Evolutionary conservation across 1,284 basidiomycete species (phyloP), one percentile per base, ranked within the genome.

Genomic region (Malassezia slooffiae): DNA sequence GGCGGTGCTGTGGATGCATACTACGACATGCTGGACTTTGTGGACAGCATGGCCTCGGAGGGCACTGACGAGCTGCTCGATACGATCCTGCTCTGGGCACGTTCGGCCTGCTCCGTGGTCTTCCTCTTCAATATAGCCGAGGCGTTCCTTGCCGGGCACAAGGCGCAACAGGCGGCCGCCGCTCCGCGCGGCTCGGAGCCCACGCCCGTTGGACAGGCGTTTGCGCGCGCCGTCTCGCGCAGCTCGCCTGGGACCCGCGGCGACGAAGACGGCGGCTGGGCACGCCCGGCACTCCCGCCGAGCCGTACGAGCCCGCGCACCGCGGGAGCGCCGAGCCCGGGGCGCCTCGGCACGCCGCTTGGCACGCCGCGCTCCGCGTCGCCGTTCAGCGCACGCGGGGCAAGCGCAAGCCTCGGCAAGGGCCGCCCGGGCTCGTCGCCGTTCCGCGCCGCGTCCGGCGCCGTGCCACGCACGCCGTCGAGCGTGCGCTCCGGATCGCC

Each of bases 11-110:
- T 40, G 4, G 46, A 48, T 22, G 17, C 34, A 9, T 48, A 48
- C 30, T 48, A 37, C 23, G 31, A 26, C 4, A 13, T 24, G 17
- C 37, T 42, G 15, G 46, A 43, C 13, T 17, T n/a, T 12, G 28
- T 48, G 4, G 37, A 41, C 26, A 21, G 24, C 3, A 20, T 34
- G 3, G 30, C 23, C 6, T 28, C 46, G 23, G 7, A 5, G 21
- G 40, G 30, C 26, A 31, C 33, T 20, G 46, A 48, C 37, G 45
- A 47, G 23, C n/a, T 43, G 11, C 11, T 48, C 10, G 46, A 48
- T 28, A 17, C 36, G 15, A 30, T 38, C 9, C 33, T 48, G 12
- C 16, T 32, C 7, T 48, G 46, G 46, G 35, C 43, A 23, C 34
- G 35, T 7, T 38, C 20, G 20, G 46, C 46, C 5, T 16, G 38